Base-by-base conservation (phyloP, 2,329 filamentous ascomycete genomes). In the Sarocladium strictum region DNA sequence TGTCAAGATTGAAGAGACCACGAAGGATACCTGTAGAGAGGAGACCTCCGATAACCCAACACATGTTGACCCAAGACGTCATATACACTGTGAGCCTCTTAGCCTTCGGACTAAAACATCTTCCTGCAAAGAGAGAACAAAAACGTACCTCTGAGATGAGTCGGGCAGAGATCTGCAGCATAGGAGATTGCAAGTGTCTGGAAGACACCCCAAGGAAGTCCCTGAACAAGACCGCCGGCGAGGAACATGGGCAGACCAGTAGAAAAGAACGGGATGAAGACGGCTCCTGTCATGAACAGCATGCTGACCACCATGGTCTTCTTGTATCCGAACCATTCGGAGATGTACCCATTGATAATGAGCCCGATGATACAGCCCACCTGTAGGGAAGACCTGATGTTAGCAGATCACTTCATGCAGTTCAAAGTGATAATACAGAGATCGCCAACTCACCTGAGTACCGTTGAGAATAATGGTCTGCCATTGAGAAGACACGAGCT, bases 361-460 rank as follows among this genome's bases (percentile, higher is more conserved):
- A 86, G 67, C 3, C 84, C 84, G 40, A 86, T 71, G 47, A 87
- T 76, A 70, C 55, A 62, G 61, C 59, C 71, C 69, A 55, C 70
- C 63, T 53, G 75, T 70, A 54, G 61, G 61, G 23, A 32, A 32
- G 29, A 50, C 7, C 12, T n/a, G 10, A n/a, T 21, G 49, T 52
- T 17, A 52, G 49, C 32, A 21, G 27, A 23, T 21, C 12, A 21
- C 24, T 47, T 23, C 41, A 47, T 47, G 29, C 29, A 32, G 12
- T 51, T 9, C 32, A 21, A 23, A 11, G 49, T 10, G 11, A 52
- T 19, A 17, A 29, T 5, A 32, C n/a, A 29, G 26, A 10, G 3
- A 24, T 5, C 15, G 3, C 17, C 17, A 24, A n/a, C 32, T 52
- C 27, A 52, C 49, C 29, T 52, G 49, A 37, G 49, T 52, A 23